phyloP scores from a whole-genome alignment of 2,329 filamentous ascomycete species.

The Chaetomiaceae sp. region DNA sequence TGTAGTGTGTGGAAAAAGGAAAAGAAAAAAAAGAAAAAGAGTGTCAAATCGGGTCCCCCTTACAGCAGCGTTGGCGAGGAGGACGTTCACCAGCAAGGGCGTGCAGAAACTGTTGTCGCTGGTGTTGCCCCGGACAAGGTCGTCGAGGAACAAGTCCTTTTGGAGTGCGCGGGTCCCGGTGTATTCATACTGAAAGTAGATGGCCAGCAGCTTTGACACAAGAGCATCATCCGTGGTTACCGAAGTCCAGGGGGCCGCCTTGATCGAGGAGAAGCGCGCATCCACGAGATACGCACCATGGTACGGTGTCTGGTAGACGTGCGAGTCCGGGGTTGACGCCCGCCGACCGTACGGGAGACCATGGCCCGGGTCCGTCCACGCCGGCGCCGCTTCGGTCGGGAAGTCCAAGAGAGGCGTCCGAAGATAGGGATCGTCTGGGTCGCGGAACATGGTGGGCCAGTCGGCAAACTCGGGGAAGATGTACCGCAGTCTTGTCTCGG shows the following conservation, averaged over 20 bases:
- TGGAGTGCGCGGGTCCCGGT: conserved; percentile 22
- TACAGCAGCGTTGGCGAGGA: conserved; percentile 30
- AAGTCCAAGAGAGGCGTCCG: conserved; percentile 3
- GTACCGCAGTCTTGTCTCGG: conserved; percentile 7
- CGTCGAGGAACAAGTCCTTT: conserved; percentile 28
- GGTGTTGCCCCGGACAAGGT: conserved; percentile 18
- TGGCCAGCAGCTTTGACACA: conserved; percentile 22
- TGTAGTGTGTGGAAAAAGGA: no score
- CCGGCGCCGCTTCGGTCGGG: background rate
- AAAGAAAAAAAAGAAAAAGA: no score
- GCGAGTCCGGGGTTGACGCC: background rate
- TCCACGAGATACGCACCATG: conserved; percentile 26
- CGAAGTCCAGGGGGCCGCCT: conserved; percentile 26
- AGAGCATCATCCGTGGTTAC: conserved; percentile 26
- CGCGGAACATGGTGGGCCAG: conserved; percentile 9
- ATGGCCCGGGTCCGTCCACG: background rate
- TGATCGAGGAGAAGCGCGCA: conserved; percentile 21
- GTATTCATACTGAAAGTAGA: conserved; percentile 26
- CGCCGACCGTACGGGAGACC: no score
- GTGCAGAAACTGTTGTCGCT: conserved; percentile 29
- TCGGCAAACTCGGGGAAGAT: conserved; percentile 9
- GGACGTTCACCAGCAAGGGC: conserved; percentile 25
- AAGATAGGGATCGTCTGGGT: conserved; percentile 9
- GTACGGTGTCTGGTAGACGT: conserved; percentile 16
- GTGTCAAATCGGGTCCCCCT: no score